These are phyloP conservation scores for Dimocarpus longan DNA, from an alignment of 345 rosid genomes.

Conservation along the genomic window DNA sequence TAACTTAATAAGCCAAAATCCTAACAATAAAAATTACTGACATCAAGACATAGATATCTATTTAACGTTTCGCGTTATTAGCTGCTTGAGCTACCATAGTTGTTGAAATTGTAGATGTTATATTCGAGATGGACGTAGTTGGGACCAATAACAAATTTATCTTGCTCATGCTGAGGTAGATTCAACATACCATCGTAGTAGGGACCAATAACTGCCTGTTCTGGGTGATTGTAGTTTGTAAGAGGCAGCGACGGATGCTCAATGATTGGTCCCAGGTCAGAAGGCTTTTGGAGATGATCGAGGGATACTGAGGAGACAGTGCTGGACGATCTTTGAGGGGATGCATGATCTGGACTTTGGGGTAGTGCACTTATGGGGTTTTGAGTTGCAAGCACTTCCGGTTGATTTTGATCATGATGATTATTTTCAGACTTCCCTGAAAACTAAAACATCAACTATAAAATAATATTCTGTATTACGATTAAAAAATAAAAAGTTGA, in stretches of 20 bases:
- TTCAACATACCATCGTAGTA: too few species aligned
- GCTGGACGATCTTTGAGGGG: not conserved
- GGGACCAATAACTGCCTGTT: not conserved
- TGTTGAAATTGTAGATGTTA: not conserved
- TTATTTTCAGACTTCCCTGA: not conserved
- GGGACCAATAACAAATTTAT: not conserved
- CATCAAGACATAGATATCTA: too few species aligned
- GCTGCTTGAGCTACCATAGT: not conserved
- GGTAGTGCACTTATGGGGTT: not conserved
- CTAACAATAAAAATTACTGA: not conserved
- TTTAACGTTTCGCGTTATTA: too few species aligned
- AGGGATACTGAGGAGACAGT: not conserved
- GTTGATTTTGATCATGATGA: not conserved
- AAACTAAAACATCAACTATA: too few species aligned
- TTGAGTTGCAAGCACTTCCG: not conserved
- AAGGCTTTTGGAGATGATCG: not conserved
- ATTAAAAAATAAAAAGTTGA: too few species aligned
- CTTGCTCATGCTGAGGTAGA: too few species aligned
- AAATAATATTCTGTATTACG: too few species aligned
- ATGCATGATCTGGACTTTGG: not conserved
- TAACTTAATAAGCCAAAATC: not conserved
- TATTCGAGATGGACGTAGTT: not conserved
- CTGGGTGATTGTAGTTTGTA: not conserved
- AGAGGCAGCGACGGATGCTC: not conserved
- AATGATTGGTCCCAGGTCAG: not conserved